Evolutionary conservation across 2,329 filamentous ascomycete species (phyloP).

Genomic region (Alternaria angustiovoidea): DNA sequence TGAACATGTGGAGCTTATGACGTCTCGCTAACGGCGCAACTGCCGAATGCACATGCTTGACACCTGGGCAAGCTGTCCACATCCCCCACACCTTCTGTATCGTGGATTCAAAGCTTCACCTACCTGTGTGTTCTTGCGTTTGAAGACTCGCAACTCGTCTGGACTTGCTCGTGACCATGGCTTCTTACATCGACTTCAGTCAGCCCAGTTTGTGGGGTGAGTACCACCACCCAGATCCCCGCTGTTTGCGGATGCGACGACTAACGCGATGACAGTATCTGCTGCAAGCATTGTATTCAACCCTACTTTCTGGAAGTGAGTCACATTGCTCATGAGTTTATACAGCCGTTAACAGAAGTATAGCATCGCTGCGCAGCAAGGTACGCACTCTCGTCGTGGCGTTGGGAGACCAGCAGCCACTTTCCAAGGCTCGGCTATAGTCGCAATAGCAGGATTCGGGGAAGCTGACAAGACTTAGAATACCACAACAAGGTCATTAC

Average conservation of each 20-base stretch:
- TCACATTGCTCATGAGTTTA: not conserved
- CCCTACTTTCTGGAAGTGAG: constrained; percentile 98
- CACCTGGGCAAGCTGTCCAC: constrained; percentile 34
- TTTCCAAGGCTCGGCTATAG: not conserved
- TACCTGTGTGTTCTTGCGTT: not conserved
- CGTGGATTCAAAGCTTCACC: constrained; percentile 2
- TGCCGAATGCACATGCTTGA: constrained; percentile 28
- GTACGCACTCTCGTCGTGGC: constrained; percentile 56
- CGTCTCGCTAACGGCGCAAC: constrained; percentile 37
- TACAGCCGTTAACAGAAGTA: constrained; percentile 10
- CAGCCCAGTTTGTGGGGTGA: constrained; percentile 59
- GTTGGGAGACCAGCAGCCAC: not conserved
- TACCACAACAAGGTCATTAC: constrained; percentile 91
- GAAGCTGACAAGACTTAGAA: constrained; percentile 63
- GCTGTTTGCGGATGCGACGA: constrained; percentile 6
- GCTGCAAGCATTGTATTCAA: constrained; percentile 89
- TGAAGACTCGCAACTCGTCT: not conserved
- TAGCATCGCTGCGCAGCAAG: constrained; percentile 84
- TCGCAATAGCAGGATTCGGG: not conserved
- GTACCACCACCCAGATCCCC: constrained; percentile 25
- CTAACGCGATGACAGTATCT: constrained; percentile 67
- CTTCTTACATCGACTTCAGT: constrained; percentile 52
- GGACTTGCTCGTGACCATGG: constrained; percentile 24
- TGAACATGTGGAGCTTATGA: constrained; percentile 32
- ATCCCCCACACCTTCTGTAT: constrained; percentile 25